Percentiles rank a stretch among this genome's conserved stretches.
Conservation (phyloP, 1,284 basidiomycete species). For the Cutaneotrichosporon sp. region DNA sequence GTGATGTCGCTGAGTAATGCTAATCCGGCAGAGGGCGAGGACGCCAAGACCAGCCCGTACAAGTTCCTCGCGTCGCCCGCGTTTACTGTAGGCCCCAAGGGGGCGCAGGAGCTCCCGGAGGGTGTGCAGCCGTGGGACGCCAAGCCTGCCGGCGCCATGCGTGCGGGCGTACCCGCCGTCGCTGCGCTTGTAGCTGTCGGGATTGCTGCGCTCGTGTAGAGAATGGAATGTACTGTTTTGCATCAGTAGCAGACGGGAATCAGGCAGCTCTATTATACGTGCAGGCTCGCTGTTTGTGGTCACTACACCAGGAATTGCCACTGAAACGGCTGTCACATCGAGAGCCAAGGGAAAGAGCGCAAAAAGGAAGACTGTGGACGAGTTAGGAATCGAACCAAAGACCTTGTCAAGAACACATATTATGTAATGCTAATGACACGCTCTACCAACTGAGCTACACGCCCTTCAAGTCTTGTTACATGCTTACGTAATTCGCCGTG, state of each 20-base stretch:
- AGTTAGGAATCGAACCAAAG: slow-evolving; percentile 4
- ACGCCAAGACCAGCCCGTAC: slow-evolving; percentile 3
- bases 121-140: slow-evolving; percentile 7
- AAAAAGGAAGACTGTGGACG: neutral
- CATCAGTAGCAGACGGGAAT: neutral
- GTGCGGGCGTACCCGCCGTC: neutral
- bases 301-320: no score
- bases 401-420: slow-evolving; percentile 1
- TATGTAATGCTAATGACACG: neutral
- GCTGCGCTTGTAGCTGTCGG: neutral
- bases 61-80: neutral
- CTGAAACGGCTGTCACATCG: neutral
- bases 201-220: slow-evolving; percentile 1
- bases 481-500: no score
- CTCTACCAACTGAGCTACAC: slow-evolving; percentile 2
- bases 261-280: no score
- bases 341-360: neutral
- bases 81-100: neutral
- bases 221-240: neutral
- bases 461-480: neutral
- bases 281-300: no score
- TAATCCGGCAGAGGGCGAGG: slow-evolving; percentile 6
- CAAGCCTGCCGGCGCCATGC: neutral
- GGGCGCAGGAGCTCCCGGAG: slow-evolving; percentile 3
- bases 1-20: neutral